phyloP scores from a whole-genome alignment of 78 protist species.

The Dictyostelium capitatum region DNA sequence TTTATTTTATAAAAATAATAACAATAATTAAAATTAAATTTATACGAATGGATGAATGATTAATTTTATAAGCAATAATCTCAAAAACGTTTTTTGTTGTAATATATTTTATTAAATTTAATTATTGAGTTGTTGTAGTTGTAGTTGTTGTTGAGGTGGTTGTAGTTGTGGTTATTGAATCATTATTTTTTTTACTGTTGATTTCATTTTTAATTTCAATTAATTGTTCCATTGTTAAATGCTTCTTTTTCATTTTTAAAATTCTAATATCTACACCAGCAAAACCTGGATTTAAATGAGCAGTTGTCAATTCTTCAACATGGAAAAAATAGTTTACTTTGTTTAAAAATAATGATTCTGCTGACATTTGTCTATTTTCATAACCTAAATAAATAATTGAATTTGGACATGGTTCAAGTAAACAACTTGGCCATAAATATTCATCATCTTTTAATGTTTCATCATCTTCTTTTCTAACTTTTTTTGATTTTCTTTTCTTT shows the following conservation, averaged over 20 bases:
- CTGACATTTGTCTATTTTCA: constrained; percentile 68
- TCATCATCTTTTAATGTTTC: background rate
- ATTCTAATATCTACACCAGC: constrained; percentile 54
- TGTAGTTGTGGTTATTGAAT: no score
- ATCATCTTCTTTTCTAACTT: constrained; percentile 26
- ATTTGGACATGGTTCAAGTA: constrained; percentile 40
- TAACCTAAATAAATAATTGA: constrained; percentile 62
- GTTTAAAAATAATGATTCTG: constrained; percentile 49
- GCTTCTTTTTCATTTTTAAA: constrained; percentile 54
- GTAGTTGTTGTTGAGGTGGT: no score
- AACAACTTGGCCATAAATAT: background rate
- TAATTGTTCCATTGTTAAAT: background rate
- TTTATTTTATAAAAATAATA: no score
- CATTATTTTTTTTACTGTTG: no score
- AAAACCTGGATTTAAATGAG: constrained; percentile 60
- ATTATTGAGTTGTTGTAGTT: no score
- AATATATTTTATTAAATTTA: no score
- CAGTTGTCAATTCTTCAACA: constrained; percentile 42
- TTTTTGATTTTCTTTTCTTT: constrained; percentile 12
- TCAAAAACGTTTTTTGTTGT: no score
- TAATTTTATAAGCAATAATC: no score
- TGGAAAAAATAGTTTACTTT: constrained; percentile 33
- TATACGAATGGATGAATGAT: no score
- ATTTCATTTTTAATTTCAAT: no score
- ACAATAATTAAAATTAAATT: no score